Percentiles rank a stretch among this genome's conserved stretches.
phyloP scores from a whole-genome alignment of 768 basidiomycete genomes.

The Cyclocybe aegerita region DNA sequence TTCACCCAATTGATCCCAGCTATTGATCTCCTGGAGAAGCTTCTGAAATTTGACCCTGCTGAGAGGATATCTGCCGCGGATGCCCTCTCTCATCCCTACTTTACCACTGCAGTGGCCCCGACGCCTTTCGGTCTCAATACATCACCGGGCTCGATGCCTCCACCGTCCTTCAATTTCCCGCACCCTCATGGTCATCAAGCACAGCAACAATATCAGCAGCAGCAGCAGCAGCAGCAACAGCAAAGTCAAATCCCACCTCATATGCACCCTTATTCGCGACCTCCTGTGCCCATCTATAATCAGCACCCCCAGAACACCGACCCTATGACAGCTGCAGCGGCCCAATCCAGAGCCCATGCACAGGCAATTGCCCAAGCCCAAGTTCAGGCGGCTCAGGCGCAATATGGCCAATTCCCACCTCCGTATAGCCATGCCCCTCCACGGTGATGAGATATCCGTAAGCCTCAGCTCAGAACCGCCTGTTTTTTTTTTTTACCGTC shows the following conservation, averaged over 20 bases:
- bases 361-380: conserved; percentile 39
- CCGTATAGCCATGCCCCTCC: conserved; percentile 21
- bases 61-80: conserved; percentile 90
- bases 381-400: conserved; percentile 33
- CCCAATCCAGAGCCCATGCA: conserved; percentile 26
- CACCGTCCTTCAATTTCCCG: conserved; percentile 68
- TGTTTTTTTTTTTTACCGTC: too few relatives aligned
- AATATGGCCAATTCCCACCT: conserved; percentile 27
- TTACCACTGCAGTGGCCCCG: conserved; percentile 53
- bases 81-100: conserved; percentile 91
- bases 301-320: conserved; percentile 17
- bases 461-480: too few relatives aligned
- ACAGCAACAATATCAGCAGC: conserved; percentile 46
- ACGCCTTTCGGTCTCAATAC: conserved; percentile 42
- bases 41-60: conserved; percentile 94
- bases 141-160: conserved; percentile 59
- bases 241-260: conserved; percentile 28
- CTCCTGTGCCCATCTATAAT: conserved; percentile 21
- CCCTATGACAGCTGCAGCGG: conserved; percentile 14
- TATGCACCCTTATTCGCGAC: conserved; percentile 27
- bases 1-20: conserved; percentile 42
- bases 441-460: conserved; percentile 9
- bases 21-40: conserved; percentile 89
- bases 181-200: conserved; percentile 59
- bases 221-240: conserved; percentile 31